These are phyloP conservation scores for Toxicodendron radicans DNA, from an alignment of 345 rosid genomes.

Conservation along the genomic window DNA sequence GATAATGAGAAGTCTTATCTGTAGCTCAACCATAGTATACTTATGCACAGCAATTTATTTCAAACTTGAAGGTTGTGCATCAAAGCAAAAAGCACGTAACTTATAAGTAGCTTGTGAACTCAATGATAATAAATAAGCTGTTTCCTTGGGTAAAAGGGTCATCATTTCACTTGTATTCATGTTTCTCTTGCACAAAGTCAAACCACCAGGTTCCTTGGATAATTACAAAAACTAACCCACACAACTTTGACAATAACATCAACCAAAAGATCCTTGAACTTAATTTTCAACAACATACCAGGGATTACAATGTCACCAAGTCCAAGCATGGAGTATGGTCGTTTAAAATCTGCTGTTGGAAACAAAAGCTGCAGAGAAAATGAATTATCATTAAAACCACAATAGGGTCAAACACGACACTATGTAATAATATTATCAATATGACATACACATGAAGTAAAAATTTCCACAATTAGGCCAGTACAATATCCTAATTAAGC, in stretches of 20 bases:
- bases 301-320: slow-evolving; percentile 99
- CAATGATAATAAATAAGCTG: background rate
- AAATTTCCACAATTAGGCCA: background rate
- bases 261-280: slow-evolving; percentile 6
- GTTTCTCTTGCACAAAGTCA: background rate
- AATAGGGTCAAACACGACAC: background rate
- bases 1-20: background rate
- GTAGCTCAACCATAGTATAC: background rate
- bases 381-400: background rate
- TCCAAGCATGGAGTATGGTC: slow-evolving; percentile 99
- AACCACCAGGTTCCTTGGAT: background rate
- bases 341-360: slow-evolving; percentile 70
- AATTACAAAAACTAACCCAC: background rate
- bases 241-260: background rate
- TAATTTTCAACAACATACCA: slow-evolving; percentile 45
- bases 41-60: background rate
- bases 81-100: background rate
- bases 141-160: background rate
- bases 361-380: slow-evolving; percentile 69
- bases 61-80: background rate
- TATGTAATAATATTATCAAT: background rate
- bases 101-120: background rate
- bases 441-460: slow-evolving; percentile 1
- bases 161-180: background rate
- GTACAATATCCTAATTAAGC: background rate